Percentiles rank a stretch among this genome's conserved stretches.
Conservation (phyloP, 495 filamentous ascomycete species). For the Neohortaea acidophila region DNA sequence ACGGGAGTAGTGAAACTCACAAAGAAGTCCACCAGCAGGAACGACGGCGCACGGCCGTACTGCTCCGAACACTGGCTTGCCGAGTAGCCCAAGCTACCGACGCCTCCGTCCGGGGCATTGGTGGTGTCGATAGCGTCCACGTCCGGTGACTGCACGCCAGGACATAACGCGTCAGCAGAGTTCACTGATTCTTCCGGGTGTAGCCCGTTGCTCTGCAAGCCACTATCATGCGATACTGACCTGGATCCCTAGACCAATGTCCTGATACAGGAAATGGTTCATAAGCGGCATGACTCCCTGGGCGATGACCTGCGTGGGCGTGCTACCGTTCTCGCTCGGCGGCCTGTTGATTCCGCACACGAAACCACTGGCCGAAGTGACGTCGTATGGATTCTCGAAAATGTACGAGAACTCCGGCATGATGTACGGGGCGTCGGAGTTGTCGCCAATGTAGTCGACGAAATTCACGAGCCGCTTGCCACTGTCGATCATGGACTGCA, state of each 20-base stretch:
- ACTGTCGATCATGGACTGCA: slow-evolving; percentile 21
- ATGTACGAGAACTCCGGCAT: slow-evolving; percentile 29
- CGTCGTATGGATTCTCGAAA: slow-evolving; percentile 28
- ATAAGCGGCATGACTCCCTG: slow-evolving; percentile 24
- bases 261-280: slow-evolving; percentile 27
- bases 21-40: slow-evolving; percentile 25
- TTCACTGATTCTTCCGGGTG: slow-evolving; percentile 7
- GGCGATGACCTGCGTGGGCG: slow-evolving; percentile 15
- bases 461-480: slow-evolving; percentile 27
- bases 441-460: slow-evolving; percentile 17
- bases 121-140: slow-evolving; percentile 8
- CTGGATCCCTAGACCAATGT: slow-evolving; percentile 18
- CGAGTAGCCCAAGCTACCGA: slow-evolving; percentile 19
- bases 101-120: slow-evolving; percentile 13
- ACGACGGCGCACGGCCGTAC: slow-evolving; percentile 21
- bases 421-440: slow-evolving; percentile 22
- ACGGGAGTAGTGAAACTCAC: no score
- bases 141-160: slow-evolving; percentile 19
- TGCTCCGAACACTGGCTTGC: slow-evolving; percentile 16
- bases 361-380: slow-evolving; percentile 19
- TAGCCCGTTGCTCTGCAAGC: neutral
- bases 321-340: slow-evolving; percentile 8
- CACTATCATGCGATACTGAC: slow-evolving; percentile 1
- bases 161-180: slow-evolving; percentile 16
- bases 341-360: slow-evolving; percentile 23